These are phyloP conservation scores for Hypoxylon cercidicola DNA, from an alignment of 495 filamentous ascomycete genomes.

Conservation along the genomic window DNA sequence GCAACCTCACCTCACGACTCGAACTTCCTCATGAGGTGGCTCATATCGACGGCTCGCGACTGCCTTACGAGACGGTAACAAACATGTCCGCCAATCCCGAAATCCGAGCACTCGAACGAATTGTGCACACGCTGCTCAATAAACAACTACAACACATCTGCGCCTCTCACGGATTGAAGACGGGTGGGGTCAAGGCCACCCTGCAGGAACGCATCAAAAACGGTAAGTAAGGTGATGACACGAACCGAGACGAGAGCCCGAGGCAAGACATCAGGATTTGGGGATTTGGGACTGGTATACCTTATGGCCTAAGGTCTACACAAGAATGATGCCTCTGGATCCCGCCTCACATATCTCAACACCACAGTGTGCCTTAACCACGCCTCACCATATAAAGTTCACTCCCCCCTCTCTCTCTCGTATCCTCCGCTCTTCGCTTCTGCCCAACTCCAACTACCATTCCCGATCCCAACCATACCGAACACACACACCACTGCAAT, in stretches of 20 bases:
- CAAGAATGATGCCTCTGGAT: no score
- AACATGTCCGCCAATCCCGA: conserved; percentile 59
- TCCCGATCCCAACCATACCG: neutral
- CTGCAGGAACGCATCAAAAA: conserved; percentile 79
- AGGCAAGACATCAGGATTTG: no score
- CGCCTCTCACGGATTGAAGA: conserved; percentile 71
- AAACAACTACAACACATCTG: conserved; percentile 78
- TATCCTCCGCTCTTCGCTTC: conserved; percentile 9
- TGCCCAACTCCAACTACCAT: conserved; percentile 6
- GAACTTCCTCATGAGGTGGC: conserved; percentile 37
- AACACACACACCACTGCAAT: neutral
- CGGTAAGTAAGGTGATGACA: conserved; percentile 65
- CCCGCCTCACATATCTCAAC: no score
- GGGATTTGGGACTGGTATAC: no score
- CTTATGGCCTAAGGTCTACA: no score
- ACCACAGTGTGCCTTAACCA: no score
- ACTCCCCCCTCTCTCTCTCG: neutral
- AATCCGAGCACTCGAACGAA: conserved; percentile 51
- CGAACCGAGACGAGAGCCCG: no score
- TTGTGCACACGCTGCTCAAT: conserved; percentile 63
- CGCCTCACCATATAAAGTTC: neutral
- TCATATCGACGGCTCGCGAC: conserved; percentile 14
- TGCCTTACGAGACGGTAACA: conserved; percentile 26
- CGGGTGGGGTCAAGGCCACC: conserved; percentile 82
- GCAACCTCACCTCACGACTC: neutral